Evolutionary conservation across 176 grass and related monocot species (phyloP).

Genomic region (Oryza coarctata): DNA sequence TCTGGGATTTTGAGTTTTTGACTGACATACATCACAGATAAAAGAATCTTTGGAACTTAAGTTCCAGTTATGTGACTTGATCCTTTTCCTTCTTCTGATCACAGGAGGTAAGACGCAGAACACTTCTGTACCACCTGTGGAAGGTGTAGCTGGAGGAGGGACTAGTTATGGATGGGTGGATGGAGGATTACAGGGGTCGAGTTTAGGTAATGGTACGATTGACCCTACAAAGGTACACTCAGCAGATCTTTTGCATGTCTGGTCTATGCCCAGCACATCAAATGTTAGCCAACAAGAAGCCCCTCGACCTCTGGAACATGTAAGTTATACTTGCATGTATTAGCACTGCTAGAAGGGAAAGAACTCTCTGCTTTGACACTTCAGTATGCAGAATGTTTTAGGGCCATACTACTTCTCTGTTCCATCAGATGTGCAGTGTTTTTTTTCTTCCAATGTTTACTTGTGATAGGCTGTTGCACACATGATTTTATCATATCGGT

Average conservation of each 20-base stretch:
- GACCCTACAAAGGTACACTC: constrained; percentile 74
- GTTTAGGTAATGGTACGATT: constrained; percentile 47
- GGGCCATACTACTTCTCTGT: neutral
- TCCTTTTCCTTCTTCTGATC: neutral
- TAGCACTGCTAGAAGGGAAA: neutral
- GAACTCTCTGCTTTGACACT: neutral
- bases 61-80: constrained; percentile 4
- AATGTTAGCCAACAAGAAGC: constrained; percentile 88
- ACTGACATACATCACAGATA: neutral
- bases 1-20: constrained; percentile 3
- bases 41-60: constrained; percentile 10
- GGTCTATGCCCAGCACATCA: constrained; percentile 95
- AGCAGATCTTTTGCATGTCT: constrained; percentile 84
- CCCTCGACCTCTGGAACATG: constrained; percentile 76
- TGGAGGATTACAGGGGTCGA: constrained; percentile 46
- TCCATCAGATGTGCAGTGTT: constrained; percentile 6
- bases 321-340: constrained; percentile 49
- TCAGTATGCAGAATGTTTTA: neutral
- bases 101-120: constrained; percentile 50
- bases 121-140: constrained; percentile 65
- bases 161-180: constrained; percentile 96
- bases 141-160: constrained; percentile 95
- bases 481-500: neutral
- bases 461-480: neutral
- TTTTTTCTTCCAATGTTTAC: constrained; percentile 15